Evolutionary conservation across 768 basidiomycete genomes (phyloP).

Genomic region (Pleurotus ostreatus): DNA sequence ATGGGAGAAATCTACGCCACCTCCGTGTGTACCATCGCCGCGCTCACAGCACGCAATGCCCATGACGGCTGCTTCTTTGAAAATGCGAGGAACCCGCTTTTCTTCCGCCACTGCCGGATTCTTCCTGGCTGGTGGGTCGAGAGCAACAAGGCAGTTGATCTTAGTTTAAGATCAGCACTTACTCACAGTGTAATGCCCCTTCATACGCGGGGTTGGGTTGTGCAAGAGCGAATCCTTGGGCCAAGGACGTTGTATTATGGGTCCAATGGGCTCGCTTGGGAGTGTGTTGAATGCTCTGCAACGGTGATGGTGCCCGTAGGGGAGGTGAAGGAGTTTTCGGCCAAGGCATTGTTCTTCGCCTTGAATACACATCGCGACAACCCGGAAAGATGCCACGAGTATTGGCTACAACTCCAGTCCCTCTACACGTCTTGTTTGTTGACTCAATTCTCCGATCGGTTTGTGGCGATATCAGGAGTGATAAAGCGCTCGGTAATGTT

Average conservation of each 20-base stretch:
- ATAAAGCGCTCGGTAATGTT: neutral
- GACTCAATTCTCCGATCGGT: neutral
- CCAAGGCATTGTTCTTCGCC: neutral
- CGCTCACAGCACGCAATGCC: neutral
- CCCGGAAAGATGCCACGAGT: neutral
- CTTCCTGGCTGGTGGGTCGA: neutral
- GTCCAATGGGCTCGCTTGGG: neutral
- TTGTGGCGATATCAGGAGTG: neutral
- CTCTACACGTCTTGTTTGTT: neutral
- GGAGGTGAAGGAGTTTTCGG: neutral
- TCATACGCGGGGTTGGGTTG: neutral
- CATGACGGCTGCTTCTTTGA: neutral
- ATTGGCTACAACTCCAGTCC: neutral
- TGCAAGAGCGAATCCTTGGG: neutral
- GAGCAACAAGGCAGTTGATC: neutral
- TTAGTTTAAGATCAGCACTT: neutral
- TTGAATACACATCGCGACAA: neutral
- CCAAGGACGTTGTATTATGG: neutral
- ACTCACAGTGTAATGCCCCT: neutral
- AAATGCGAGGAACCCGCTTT: neutral
- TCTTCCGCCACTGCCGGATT: neutral
- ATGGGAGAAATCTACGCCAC: neutral
- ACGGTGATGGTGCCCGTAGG: neutral
- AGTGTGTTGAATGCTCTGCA: neutral
- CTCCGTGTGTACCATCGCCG: conserved; percentile 1